phyloP scores from a whole-genome alignment of 78 protist species.

The Tieghemostelium lacteum region DNA sequence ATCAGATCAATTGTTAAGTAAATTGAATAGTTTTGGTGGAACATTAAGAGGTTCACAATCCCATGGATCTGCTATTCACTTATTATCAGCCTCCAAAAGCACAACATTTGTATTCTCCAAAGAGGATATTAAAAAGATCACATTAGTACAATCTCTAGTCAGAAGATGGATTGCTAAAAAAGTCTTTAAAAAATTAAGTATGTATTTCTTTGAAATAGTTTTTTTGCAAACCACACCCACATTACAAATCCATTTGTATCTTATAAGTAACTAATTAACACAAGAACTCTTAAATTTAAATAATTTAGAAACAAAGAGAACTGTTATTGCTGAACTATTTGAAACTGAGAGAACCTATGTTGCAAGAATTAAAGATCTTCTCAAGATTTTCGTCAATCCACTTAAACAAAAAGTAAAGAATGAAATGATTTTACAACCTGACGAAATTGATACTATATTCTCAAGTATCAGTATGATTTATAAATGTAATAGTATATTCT shows the following conservation, averaged over 20 bases:
- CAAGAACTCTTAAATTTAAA: neutral
- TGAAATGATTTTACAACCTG: constrained; percentile 7
- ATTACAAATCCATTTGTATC: too few species aligned
- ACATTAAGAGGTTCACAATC: neutral
- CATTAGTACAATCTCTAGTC: constrained; percentile 34
- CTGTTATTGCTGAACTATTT: constrained; percentile 54
- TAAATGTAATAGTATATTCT: constrained; percentile 41
- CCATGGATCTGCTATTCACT: neutral
- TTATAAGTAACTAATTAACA: neutral
- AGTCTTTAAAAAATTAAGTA: constrained; percentile 46
- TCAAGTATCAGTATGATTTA: constrained; percentile 33
- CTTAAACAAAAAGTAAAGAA: constrained; percentile 13
- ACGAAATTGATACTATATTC: constrained; percentile 50
- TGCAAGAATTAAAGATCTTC: constrained; percentile 18
- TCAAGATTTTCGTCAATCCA: constrained; percentile 48
- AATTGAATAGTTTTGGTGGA: neutral
- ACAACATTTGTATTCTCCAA: neutral
- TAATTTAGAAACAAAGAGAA: constrained; percentile 49
- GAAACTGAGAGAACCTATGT: constrained; percentile 73
- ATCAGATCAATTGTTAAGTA: neutral
- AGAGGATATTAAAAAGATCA: constrained; percentile 3
- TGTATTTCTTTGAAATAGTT: neutral
- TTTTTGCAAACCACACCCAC: neutral
- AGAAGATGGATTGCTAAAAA: constrained; percentile 38
- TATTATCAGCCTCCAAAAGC: neutral